Evolutionary conservation across 257 asterid genomes (phyloP).

Genomic region (Plantago major): DNA sequence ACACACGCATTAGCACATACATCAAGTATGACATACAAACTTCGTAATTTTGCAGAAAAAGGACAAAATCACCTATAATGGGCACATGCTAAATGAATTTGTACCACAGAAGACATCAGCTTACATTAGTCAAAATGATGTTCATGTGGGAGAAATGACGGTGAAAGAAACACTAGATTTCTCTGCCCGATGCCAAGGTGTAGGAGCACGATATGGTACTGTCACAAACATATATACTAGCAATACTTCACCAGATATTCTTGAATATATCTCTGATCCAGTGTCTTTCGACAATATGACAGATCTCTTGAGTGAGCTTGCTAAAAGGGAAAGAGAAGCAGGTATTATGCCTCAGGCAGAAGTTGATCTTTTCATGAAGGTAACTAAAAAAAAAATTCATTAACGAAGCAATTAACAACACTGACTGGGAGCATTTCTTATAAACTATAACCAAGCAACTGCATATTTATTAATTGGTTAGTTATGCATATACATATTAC

Average conservation of each 20-base stretch:
- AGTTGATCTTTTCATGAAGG: constrained; percentile 92
- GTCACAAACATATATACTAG: not conserved
- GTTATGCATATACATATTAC: not conserved
- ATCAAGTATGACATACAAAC: not conserved
- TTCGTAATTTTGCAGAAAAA: constrained; percentile 32
- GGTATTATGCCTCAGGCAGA: constrained; percentile 78
- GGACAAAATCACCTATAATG: constrained; percentile 83
- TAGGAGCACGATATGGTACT: constrained; percentile 88
- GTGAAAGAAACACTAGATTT: constrained; percentile 92
- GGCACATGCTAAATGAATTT: constrained; percentile 63
- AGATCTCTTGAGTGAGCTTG: constrained; percentile 78
- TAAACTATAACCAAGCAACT: not conserved
- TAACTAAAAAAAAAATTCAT: constrained; percentile 19
- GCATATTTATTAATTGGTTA: not conserved
- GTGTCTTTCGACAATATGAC: not conserved
- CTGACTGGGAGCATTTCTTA: too few relatives aligned
- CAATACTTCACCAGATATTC: not conserved
- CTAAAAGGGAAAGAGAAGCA: constrained; percentile 63
- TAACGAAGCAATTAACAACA: too few relatives aligned
- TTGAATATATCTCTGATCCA: not conserved
- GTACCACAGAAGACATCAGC: constrained; percentile 91
- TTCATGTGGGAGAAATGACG: constrained; percentile 93
- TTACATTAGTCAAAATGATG: constrained; percentile 91
- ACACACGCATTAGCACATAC: not conserved
- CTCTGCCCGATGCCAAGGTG: constrained; percentile 90